Evolutionary conservation across 2,329 filamentous ascomycete species (phyloP).

Genomic region (Colletotrichum caudatum): DNA sequence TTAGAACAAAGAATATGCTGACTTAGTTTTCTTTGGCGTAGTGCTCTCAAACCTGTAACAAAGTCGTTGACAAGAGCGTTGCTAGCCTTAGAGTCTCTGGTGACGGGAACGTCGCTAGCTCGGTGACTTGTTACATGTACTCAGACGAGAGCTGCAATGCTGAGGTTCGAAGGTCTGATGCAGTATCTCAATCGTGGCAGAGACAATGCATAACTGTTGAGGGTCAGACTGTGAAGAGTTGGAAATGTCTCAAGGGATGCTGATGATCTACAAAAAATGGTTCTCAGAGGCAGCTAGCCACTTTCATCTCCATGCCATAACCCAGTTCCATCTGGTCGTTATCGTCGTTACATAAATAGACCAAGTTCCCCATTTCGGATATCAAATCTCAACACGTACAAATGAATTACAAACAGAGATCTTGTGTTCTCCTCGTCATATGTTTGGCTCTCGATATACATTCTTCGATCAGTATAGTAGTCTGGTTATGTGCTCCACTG

Average conservation of each 20-base stretch:
- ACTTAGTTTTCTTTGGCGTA: background rate
- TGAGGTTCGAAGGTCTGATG: slow-evolving; percentile 6
- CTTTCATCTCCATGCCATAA: background rate
- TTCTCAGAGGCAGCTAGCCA: no score
- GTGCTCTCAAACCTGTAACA: background rate
- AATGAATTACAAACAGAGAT: background rate
- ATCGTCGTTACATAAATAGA: background rate
- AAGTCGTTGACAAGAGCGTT: background rate
- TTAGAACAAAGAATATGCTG: background rate
- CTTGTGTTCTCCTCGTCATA: background rate
- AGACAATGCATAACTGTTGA: background rate
- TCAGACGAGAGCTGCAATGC: background rate
- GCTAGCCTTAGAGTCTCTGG: slow-evolving; percentile 1
- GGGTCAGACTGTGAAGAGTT: slow-evolving; percentile 10
- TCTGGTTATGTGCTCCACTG: no score
- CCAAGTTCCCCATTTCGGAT: background rate
- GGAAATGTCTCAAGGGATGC: slow-evolving; percentile 11
- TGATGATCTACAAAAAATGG: background rate
- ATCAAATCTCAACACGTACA: background rate
- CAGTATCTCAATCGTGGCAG: slow-evolving; percentile 9
- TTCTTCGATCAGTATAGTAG: background rate
- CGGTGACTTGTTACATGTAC: slow-evolving; percentile 16
- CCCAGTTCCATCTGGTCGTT: background rate
- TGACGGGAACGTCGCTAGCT: background rate
- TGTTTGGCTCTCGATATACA: no score